phyloP scores from a whole-genome alignment of 2,329 filamentous ascomycete species.

The Xylaria sp. region DNA sequence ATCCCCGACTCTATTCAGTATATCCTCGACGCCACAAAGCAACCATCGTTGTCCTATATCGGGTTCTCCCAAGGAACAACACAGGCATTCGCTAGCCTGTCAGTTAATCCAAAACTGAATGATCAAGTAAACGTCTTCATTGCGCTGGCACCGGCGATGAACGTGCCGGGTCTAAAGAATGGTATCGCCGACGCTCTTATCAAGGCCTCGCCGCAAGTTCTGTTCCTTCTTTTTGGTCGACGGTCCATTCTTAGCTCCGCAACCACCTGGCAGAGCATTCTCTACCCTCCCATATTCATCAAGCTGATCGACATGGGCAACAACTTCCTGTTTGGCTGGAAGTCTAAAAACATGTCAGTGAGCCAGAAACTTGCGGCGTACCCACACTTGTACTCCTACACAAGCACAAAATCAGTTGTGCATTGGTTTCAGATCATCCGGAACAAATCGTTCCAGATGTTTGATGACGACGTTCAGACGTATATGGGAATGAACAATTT shows the following conservation, averaged over 20 bases:
- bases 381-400: slow-evolving; percentile 95
- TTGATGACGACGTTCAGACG: slow-evolving; percentile 90
- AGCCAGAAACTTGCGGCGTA: slow-evolving; percentile 96
- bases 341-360: slow-evolving; percentile 80
- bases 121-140: slow-evolving; percentile 96
- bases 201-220: slow-evolving; percentile 90
- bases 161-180: slow-evolving; percentile 88
- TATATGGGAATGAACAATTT: slow-evolving; percentile 75
- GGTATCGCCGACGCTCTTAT: slow-evolving; percentile 91
- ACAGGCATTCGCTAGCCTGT: slow-evolving; percentile 92
- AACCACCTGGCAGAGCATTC: slow-evolving; percentile 95
- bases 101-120: slow-evolving; percentile 92
- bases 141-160: slow-evolving; percentile 95
- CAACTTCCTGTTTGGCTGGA: slow-evolving; percentile 89
- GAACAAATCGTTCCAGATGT: slow-evolving; percentile 97
- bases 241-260: slow-evolving; percentile 91
- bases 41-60: slow-evolving; percentile 90
- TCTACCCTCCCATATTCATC: slow-evolving; percentile 94
- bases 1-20: slow-evolving; percentile 96
- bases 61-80: slow-evolving; percentile 98
- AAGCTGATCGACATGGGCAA: slow-evolving; percentile 85
- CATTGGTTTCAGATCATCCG: slow-evolving; percentile 99
- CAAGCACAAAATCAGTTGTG: slow-evolving; percentile 94
- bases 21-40: slow-evolving; percentile 83
- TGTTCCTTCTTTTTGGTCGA: slow-evolving; percentile 92